Conservation (phyloP, 2,329 filamentous ascomycete genomes). For the Sclerotinia trifoliorum region DNA sequence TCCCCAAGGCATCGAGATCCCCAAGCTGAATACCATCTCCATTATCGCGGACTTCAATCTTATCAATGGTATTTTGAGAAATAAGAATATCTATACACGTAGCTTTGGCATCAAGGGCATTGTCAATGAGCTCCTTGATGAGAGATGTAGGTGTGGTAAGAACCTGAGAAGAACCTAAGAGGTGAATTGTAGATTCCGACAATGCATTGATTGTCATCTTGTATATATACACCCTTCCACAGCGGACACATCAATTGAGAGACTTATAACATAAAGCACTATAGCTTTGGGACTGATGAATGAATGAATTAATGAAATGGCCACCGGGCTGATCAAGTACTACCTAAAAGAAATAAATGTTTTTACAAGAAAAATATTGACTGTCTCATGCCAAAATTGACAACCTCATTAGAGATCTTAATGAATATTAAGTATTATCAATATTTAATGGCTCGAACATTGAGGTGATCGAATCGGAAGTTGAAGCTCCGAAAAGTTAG, state of each 20-base stretch:
- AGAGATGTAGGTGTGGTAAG: constrained; percentile 60
- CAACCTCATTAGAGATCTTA: neutral
- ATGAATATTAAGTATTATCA: neutral
- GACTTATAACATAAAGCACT: neutral
- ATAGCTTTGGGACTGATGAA: neutral
- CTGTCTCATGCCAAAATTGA: neutral
- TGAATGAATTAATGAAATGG: neutral
- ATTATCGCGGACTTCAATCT: constrained; percentile 70
- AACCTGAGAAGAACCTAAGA: constrained; percentile 60
- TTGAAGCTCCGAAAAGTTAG: neutral
- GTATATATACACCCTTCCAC: neutral
- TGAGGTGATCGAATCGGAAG: neutral
- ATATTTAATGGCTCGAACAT: neutral
- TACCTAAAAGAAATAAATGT: neutral
- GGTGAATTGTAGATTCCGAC: constrained; percentile 49
- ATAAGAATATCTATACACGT: constrained; percentile 64
- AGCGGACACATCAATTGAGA: neutral
- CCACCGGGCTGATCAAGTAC: neutral
- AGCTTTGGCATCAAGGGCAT: constrained; percentile 70
- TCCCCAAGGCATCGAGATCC: constrained; percentile 63
- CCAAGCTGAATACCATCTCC: constrained; percentile 65
- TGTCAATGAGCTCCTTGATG: constrained; percentile 77
- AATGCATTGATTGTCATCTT: constrained; percentile 48
- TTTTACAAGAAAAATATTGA: neutral
- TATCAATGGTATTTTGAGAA: constrained; percentile 64